Evolutionary conservation across 176 grass and related monocot species (phyloP), one percentile per base, ranked within the genome.

Genomic region (Rhynchospora pubera): DNA sequence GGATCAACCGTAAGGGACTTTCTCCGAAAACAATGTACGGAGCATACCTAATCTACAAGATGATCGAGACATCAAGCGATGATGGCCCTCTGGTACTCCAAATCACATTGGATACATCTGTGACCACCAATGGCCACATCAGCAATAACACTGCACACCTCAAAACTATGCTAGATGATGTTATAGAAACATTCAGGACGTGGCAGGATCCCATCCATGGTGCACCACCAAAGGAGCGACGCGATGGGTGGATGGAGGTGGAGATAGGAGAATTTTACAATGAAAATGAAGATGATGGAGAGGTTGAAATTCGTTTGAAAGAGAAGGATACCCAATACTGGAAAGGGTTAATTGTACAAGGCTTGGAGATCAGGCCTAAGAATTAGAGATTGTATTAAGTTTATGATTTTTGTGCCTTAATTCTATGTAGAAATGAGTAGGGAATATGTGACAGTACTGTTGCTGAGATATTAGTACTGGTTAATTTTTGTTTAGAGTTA

Each of bases 361-460:
- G 93, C 30, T 88, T 94, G 14, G 90, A 94, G 77, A 87, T 90
- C 7, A 90, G 86, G 63, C 83, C 55, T 45, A 91, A 90, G 78
- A 73, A 73, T 3, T 82, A 50, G n/a, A 34, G 16, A 45, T 48
- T 81, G 81, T 32, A 9, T 24, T 16, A 46, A 69, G 6, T 71
- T 22, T 10, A 45, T 23, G 53, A 19, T 47, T 0, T 12, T 21
- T 18, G 14, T 34, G 32, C 32, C 32, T 34, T 34, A 34, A 34
- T 34, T 34, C 32, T 34, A 34, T 1, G 32, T n/a, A 34, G 32
- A 34, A 34, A 34, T 34, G 14, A 34, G 32, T 34, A 34, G 32
- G 32, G 32, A 34, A 34, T 34, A 34, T 34, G 32, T 34, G 32
- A 34, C 32, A 34, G 32, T 34, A 34, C 32, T 34, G 14, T 16